phyloP scores from a whole-genome alignment of 371 early-diverging fungal species.

The Synchytrium microbalum region DNA sequence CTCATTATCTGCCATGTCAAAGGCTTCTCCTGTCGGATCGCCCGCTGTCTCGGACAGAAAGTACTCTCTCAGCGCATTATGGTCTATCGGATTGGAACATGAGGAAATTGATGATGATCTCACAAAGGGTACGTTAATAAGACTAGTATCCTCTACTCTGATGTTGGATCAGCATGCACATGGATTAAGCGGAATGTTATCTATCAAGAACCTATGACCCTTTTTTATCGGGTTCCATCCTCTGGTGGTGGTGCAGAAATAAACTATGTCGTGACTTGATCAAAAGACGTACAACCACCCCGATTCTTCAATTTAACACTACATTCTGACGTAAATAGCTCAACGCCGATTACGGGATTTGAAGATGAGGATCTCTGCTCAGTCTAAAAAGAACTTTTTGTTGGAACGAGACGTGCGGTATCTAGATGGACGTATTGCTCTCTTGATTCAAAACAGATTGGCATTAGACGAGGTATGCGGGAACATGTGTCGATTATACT shows the following conservation, averaged over 20 bases:
- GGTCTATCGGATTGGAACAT: slow-evolving; percentile 90
- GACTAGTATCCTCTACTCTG: slow-evolving; percentile 1
- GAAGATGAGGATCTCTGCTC: slow-evolving; percentile 80
- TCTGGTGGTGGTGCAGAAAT: not conserved
- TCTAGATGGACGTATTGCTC: slow-evolving; percentile 85
- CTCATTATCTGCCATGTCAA: not conserved
- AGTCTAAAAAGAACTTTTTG: slow-evolving; percentile 92
- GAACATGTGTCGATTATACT: not conserved
- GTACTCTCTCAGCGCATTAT: slow-evolving; percentile 80
- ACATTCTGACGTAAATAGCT: slow-evolving; percentile 36
- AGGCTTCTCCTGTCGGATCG: not conserved
- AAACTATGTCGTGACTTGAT: not conserved
- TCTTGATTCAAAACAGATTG: slow-evolving; percentile 90
- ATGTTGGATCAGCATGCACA: not conserved
- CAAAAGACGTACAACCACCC: too few relatives aligned
- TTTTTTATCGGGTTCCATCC: too few relatives aligned
- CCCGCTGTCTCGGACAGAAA: slow-evolving; percentile 37
- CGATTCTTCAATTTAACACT: too few relatives aligned
- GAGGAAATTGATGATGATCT: slow-evolving; percentile 90
- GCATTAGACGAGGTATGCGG: slow-evolving; percentile 64
- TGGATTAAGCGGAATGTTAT: too few relatives aligned
- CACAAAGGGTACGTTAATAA: slow-evolving; percentile 51
- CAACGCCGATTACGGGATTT: slow-evolving; percentile 79
- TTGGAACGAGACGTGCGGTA: slow-evolving; percentile 90
- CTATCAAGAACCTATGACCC: too few relatives aligned